phyloP scores from a whole-genome alignment of 106 monocot genomes.

The Ottelia alismoides region DNA sequence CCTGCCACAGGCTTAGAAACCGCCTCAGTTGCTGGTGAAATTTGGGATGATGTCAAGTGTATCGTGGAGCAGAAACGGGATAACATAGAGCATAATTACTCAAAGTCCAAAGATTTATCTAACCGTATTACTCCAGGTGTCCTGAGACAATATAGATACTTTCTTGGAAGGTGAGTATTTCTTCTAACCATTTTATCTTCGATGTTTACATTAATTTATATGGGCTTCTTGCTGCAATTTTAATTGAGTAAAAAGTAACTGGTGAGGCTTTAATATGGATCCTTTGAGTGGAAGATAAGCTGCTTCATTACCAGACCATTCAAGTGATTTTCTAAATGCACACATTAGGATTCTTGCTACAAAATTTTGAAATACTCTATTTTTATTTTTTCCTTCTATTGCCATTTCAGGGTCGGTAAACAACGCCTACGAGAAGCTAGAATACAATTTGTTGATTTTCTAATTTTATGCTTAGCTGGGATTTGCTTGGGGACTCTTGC shows the following conservation, averaged over 20 bases:
- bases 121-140: constrained; percentile 56
- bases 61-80: constrained; percentile 13
- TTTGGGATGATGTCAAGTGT: constrained; percentile 11
- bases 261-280: too few relatives aligned
- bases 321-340: too few relatives aligned
- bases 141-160: constrained; percentile 47
- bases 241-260: too few relatives aligned
- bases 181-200: too few relatives aligned
- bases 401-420: constrained; percentile 54
- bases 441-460: constrained; percentile 64
- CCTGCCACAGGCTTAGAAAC: constrained; percentile 3
- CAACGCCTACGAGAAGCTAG: constrained; percentile 75
- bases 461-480: constrained; percentile 68
- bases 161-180: constrained; percentile 40
- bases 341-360: background rate
- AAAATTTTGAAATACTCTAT: too few relatives aligned
- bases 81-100: constrained; percentile 28
- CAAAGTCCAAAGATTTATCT: constrained; percentile 52
- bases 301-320: too few relatives aligned
- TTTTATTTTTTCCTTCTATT: too few relatives aligned
- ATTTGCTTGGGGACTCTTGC: constrained; percentile 73
- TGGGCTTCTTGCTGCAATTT: too few relatives aligned
- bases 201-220: too few relatives aligned
- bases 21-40: constrained; percentile 23
- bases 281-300: background rate